phyloP scores from a whole-genome alignment of 1,284 basidiomycete genomes.

The Singerocomus inundabilis region DNA sequence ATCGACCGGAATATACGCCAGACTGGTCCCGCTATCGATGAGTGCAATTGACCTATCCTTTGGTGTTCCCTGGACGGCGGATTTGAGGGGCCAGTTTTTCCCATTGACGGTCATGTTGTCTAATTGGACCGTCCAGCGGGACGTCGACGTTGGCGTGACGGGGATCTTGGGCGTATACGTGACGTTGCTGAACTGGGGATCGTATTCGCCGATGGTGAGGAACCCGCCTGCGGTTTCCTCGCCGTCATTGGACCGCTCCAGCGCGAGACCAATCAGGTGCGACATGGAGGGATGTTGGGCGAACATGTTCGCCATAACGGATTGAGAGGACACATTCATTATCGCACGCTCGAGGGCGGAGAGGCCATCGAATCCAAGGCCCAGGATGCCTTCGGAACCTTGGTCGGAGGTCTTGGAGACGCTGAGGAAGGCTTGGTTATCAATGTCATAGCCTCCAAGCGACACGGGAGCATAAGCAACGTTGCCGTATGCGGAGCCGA shows the following conservation, averaged over 20 bases:
- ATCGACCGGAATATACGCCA: conserved; percentile 33
- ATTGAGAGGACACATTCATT: conserved; percentile 15
- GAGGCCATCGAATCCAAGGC: conserved; percentile 27
- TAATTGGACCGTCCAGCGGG: conserved; percentile 43
- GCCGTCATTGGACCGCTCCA: conserved; percentile 41
- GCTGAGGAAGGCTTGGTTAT: conserved; percentile 27
- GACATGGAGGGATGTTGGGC: conserved; percentile 34
- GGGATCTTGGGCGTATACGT: conserved; percentile 32
- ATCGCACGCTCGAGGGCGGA: conserved; percentile 20
- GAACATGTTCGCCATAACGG: conserved; percentile 41
- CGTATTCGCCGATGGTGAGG: conserved; percentile 46
- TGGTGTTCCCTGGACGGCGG: conserved; percentile 30
- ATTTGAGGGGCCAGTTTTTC: conserved; percentile 23
- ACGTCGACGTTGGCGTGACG: conserved; percentile 34
- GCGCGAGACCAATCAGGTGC: conserved; percentile 42
- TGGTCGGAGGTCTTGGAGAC: conserved; percentile 20
- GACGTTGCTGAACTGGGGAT: conserved; percentile 34
- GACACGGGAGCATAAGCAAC: conserved; percentile 24
- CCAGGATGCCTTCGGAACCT: conserved; percentile 25
- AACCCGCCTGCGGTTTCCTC: conserved; percentile 39
- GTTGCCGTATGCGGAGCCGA: conserved; percentile 30
- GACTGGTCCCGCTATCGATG: conserved; percentile 45
- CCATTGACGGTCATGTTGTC: conserved; percentile 38
- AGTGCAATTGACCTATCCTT: conserved; percentile 36
- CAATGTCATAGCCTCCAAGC: conserved; percentile 26